Percentiles rank a stretch among this genome's conserved stretches.
These are phyloP conservation scores for Poa annua DNA, from an alignment of 176 grass and related monocot genomes.

Conservation along the genomic window DNA sequence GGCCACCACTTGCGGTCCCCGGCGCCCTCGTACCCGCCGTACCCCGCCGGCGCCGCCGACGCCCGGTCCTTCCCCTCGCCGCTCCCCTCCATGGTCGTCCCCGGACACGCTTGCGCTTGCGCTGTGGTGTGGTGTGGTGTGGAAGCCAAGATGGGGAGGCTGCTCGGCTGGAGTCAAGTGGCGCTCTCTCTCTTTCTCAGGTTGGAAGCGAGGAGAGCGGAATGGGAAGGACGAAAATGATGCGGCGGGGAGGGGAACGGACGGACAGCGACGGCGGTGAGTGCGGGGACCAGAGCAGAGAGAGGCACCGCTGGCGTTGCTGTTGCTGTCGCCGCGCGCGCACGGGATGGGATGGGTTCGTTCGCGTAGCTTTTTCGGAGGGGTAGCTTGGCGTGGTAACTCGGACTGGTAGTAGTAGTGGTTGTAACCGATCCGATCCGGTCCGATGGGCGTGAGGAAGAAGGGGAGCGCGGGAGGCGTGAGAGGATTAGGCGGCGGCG, in stretches of 20 bases:
- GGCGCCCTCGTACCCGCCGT: constrained; percentile 49
- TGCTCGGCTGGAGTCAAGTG: background rate
- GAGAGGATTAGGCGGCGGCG: constrained; percentile 12
- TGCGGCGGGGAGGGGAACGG: background rate
- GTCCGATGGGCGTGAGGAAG: background rate
- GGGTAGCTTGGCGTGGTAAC: constrained; percentile 1
- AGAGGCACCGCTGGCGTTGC: no score
- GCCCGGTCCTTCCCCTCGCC: constrained; percentile 53
- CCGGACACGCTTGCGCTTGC: no score
- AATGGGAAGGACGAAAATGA: no score
- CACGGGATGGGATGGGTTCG: background rate
- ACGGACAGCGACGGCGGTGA: constrained; percentile 31
- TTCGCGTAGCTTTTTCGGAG: background rate
- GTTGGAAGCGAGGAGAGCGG: constrained; percentile 56
- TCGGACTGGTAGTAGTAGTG: background rate
- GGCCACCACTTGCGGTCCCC: constrained; percentile 75
- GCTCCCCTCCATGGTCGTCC: constrained; percentile 44
- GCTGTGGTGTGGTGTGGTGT: background rate
- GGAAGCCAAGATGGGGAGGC: background rate
- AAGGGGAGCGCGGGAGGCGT: background rate
- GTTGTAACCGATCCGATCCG: constrained; percentile 38
- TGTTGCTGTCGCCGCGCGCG: constrained; percentile 42
- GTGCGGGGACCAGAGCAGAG: constrained; percentile 26
- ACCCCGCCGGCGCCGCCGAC: constrained; percentile 42
- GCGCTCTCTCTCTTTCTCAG: constrained; percentile 16